Percentiles rank a stretch among this genome's conserved stretches.
phyloP scores from a whole-genome alignment of 2,329 filamentous ascomycete genomes.

The Leptodontidium sp. region DNA sequence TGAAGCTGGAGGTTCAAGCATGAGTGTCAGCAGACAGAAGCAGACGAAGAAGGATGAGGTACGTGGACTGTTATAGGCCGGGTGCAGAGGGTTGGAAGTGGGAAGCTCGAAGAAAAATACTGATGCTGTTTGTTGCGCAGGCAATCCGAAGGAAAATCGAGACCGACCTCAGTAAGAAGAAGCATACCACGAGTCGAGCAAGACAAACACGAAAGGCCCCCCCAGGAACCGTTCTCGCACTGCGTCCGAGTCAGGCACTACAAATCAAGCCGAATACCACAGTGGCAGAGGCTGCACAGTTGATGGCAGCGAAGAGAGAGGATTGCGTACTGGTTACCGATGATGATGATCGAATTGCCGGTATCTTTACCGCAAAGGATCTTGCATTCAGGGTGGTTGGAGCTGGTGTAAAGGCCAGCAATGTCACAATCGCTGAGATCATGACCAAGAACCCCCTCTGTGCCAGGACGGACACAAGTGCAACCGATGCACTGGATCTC shows the following conservation, averaged over 20 bases:
- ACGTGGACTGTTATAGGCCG: conserved; percentile 39
- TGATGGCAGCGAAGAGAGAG: conserved; percentile 98
- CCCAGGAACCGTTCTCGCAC: conserved; percentile 91
- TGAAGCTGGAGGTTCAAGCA: conserved; percentile 64
- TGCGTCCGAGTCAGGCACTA: conserved; percentile 93
- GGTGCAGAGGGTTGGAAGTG: not conserved
- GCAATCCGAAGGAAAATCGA: conserved; percentile 97
- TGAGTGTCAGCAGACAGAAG: conserved; percentile 95
- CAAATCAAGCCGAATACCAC: conserved; percentile 97
- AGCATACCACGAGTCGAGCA: conserved; percentile 78
- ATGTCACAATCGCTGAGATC: conserved; percentile 94
- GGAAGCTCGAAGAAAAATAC: conserved; percentile 20
- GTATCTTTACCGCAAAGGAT: conserved; percentile 99
- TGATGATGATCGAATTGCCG: conserved; percentile 95
- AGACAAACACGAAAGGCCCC: conserved; percentile 91
- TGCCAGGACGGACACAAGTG: conserved; percentile 95
- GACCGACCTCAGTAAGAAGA: conserved; percentile 98
- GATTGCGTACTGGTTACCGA: conserved; percentile 98
- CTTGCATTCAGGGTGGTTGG: conserved; percentile 96
- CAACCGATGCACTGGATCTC: conserved; percentile 93
- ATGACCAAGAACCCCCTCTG: conserved; percentile 99
- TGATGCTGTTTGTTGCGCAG: conserved; percentile 56
- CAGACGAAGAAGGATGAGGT: conserved; percentile 99
- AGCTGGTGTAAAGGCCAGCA: conserved; percentile 85
- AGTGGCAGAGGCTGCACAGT: conserved; percentile 93